Base-by-base conservation (phyloP, 2,329 filamentous ascomycete genomes). In the Parascedosporium putredinis region DNA sequence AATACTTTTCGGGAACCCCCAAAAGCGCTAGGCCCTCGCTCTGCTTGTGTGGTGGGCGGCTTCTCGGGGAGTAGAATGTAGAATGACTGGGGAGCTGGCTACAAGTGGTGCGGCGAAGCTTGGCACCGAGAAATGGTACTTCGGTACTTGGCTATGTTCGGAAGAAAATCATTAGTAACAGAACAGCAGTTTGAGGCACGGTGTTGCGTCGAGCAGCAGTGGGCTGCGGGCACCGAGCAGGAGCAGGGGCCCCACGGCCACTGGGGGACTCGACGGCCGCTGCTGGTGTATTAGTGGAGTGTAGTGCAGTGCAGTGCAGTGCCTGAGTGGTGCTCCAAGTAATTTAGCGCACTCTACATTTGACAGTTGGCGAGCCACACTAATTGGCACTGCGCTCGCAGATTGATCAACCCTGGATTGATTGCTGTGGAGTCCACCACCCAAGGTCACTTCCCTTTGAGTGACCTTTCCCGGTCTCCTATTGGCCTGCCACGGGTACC, bases 11-110 rank as follows among this genome's bases (percentile, higher is more conserved):
- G 42, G 36, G 31, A 33, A 44, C 24, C 36, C 18, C 42, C 42
- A 49, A 49, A 49, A 43, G 29, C 12, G 23, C 34, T 34, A 12
- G 31, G 22, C 47, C 22, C 34, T 47, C 29, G 47, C 22, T 36
- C 24, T 42, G 20, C 38, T 42, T 20, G 20, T 20, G 6, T 42
- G 38, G 38, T 16, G 38, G 38, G 20, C 16, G 20, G n/a, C n/a
- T n/a, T n/a, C n/a, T n/a, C n/a, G n/a, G n/a, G n/a, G n/a, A n/a
- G n/a, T n/a, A n/a, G n/a, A n/a, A n/a, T n/a, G n/a, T n/a, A n/a
- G n/a, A n/a, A n/a, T n/a, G n/a, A n/a, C 38, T 42, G 38, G 18
- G 23, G 38, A 42, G 38, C 38, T 42, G 27, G 7, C 12, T 7
- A 31, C 12, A 31, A 31, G 6, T 31, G 27, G 27, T 31, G 27